Evolutionary conservation across 441 rosid genomes (phyloP), one percentile per base, ranked within the genome.

Genomic region (Adansonia gregorii): DNA sequence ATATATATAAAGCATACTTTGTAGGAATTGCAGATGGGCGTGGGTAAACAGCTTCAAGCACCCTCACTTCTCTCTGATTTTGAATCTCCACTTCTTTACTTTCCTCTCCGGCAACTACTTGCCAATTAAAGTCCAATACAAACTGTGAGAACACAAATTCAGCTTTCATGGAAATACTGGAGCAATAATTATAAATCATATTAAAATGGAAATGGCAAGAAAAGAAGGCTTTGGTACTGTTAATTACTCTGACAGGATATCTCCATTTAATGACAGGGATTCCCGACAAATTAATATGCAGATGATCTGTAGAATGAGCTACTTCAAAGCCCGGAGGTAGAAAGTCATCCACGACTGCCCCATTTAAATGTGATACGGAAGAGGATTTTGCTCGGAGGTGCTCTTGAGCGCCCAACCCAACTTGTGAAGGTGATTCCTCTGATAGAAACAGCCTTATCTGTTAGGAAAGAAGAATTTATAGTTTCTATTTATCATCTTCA

Each of bases 281-380:
- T 65, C 90, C 96, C 45, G 93, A 85, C 82, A 91, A 65, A 76
- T 85, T 86, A 80, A 90, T 85, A 60, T 88, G 97, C 4, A 70
- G 70, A 12, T 84, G 88, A 72, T 65, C 73, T 52, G 92, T 79
- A 76, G 93, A 71, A 65, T 83, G 87, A 55, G 87, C 79, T 85
- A 92, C 94, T 79, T 93, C 98, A 76, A 96, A 96, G 74, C 99
- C 98, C 74, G 99, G 98, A 69, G 98, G 96, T 72, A 92, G 84
- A 85, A 82, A 77, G 78, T 94, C 98, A 77, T 94, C 98, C 22
- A 74, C 14, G 69, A 79, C 73, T 54, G 65, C 41, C 76, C 88
- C 93, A 70, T 77, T 83, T 64, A 88, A 81, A 87, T 92, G 96
- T 9, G 90, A 74, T 55, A 80, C 78, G 77, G 85, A 85, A 12